These are phyloP conservation scores for Pulveroboletus sp. DNA, from an alignment of 768 basidiomycete species.

Conservation along the genomic window DNA sequence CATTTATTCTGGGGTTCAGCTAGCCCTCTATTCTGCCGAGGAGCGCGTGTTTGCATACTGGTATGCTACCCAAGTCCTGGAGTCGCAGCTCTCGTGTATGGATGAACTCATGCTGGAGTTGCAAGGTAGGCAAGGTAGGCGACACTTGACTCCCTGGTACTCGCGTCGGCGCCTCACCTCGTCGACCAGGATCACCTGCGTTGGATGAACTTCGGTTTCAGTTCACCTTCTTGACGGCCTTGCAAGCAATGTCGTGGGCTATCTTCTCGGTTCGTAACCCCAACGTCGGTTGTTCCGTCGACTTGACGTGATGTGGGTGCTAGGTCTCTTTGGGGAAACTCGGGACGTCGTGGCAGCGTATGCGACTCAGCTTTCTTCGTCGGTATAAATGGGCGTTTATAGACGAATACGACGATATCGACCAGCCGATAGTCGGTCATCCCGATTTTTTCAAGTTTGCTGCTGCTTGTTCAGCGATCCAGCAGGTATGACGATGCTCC, in stretches of 20 bases:
- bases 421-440: constrained; percentile 42
- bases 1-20: constrained; percentile 69
- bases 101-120: constrained; percentile 43
- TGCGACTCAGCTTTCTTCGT: constrained; percentile 53
- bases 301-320: background rate
- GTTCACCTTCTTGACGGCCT: constrained; percentile 46
- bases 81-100: constrained; percentile 50
- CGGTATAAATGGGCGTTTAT: constrained; percentile 79
- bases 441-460: constrained; percentile 54
- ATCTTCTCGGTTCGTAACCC: constrained; percentile 46
- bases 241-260: constrained; percentile 52
- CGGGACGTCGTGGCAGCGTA: constrained; percentile 45
- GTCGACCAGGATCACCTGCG: constrained; percentile 20
- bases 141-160: background rate
- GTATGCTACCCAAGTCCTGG: constrained; percentile 57
- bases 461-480: constrained; percentile 34
- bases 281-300: background rate
- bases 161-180: constrained; percentile 1
- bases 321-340: constrained; percentile 48
- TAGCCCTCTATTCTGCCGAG: constrained; percentile 64
- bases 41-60: constrained; percentile 76
- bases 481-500: constrained; percentile 30
- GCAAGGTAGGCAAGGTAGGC: constrained; percentile 36
- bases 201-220: constrained; percentile 48
- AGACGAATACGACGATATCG: constrained; percentile 51